Evolutionary conservation across 441 rosid species (phyloP).

Genomic region (Adansonia gregorii): DNA sequence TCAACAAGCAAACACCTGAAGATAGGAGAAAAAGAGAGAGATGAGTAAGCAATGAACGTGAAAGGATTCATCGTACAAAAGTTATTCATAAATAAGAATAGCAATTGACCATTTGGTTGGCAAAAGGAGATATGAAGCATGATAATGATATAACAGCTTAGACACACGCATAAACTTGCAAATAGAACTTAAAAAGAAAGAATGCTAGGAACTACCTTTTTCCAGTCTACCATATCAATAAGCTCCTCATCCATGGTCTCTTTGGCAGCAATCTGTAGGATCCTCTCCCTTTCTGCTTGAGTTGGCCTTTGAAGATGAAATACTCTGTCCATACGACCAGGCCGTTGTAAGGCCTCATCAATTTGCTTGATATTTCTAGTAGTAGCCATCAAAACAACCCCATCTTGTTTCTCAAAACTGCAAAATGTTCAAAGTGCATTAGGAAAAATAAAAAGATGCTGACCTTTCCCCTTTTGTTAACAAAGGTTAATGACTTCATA

Average conservation of each 20-base stretch:
- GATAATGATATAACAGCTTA: not conserved
- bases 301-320: slow-evolving; percentile 94
- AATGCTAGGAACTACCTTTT: slow-evolving; percentile 57
- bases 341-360: slow-evolving; percentile 91
- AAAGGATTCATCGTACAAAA: slow-evolving; percentile 10
- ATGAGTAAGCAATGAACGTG: not conserved
- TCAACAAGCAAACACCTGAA: slow-evolving; percentile 9
- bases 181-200: not conserved
- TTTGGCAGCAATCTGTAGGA: slow-evolving; percentile 73
- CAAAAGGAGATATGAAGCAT: not conserved
- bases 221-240: slow-evolving; percentile 84
- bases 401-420: slow-evolving; percentile 98
- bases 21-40: not conserved
- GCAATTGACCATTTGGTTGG: not conserved
- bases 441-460: slow-evolving; percentile 25
- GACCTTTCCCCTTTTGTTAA: slow-evolving; percentile 1
- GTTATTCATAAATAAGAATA: slow-evolving; percentile 1
- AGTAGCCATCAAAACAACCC: slow-evolving; percentile 98
- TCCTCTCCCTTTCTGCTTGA: slow-evolving; percentile 89
- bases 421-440: slow-evolving; percentile 24
- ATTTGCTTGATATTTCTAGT: slow-evolving; percentile 89
- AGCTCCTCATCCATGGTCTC: slow-evolving; percentile 90
- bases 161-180: not conserved
- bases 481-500: slow-evolving; percentile 10
- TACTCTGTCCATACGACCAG: slow-evolving; percentile 97